Evolutionary conservation across 202 grass and related monocot genomes (phyloP).

Genomic region (Miscanthus sacchariflorus): DNA sequence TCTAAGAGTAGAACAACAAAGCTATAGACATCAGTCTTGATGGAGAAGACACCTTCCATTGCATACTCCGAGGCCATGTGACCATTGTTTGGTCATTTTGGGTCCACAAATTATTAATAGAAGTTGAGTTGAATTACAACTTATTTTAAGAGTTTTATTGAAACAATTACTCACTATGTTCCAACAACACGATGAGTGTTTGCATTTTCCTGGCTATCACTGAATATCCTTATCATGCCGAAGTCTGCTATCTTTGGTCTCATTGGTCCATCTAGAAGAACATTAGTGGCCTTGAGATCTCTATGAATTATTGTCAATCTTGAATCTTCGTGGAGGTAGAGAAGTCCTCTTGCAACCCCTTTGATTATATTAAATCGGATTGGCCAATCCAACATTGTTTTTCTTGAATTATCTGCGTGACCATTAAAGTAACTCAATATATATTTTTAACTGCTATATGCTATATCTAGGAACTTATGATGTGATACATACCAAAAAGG

Average conservation of each 20-base stretch:
- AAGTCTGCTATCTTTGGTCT: conserved; percentile 69
- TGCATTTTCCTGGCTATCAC: conserved; percentile 35
- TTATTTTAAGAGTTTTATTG: not conserved
- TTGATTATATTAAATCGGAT: conserved; percentile 59
- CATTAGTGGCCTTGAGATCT: not conserved
- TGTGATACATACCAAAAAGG: conserved; percentile 47
- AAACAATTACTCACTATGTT: conserved; percentile 54
- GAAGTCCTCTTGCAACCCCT: conserved; percentile 58
- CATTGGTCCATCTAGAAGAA: not conserved
- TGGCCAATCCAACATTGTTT: conserved; percentile 46
- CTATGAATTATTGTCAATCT: not conserved
- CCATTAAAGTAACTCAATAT: not conserved
- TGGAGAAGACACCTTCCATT: conserved; percentile 49
- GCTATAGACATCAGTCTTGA: conserved; percentile 32
- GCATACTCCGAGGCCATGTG: conserved; percentile 65
- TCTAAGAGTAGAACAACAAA: conserved; percentile 66
- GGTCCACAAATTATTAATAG: not conserved
- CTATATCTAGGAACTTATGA: not conserved
- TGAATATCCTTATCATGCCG: conserved; percentile 63
- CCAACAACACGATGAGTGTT: conserved; percentile 53
- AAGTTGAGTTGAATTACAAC: not conserved
- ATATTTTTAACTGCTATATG: not conserved
- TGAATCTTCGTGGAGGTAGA: conserved; percentile 2
- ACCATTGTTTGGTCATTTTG: conserved; percentile 32
- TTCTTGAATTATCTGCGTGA: conserved; percentile 38